These are phyloP conservation scores for Aureobasidium lini DNA, from an alignment of 2,329 filamentous ascomycete species.

Conservation along the genomic window DNA sequence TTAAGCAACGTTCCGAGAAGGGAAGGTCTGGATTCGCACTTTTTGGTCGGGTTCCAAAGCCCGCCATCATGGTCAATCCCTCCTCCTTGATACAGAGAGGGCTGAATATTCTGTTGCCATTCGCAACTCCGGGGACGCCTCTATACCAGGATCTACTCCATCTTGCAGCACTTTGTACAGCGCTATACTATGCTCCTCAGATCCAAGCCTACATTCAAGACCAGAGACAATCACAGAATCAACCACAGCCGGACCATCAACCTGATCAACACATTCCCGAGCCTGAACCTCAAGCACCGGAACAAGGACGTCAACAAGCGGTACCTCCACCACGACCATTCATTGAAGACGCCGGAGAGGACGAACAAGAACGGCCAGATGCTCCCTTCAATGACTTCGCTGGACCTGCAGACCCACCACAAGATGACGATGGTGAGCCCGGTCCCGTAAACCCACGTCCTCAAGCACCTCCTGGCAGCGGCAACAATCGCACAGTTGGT, in stretches of 20 bases:
- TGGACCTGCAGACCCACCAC: neutral
- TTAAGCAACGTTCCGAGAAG: too few species aligned
- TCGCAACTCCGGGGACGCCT: conserved; percentile 40
- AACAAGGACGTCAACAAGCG: neutral
- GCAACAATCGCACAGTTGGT: conserved; percentile 29
- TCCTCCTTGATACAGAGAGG: neutral
- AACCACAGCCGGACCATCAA: conserved; percentile 3
- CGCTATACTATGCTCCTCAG: conserved; percentile 41
- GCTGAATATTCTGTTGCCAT: conserved; percentile 40
- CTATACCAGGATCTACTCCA: conserved; percentile 41
- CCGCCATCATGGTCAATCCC: neutral
- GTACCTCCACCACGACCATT: neutral
- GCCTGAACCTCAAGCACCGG: neutral
- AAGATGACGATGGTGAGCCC: conserved; percentile 19
- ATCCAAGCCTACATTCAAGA: conserved; percentile 32
- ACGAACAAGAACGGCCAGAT: conserved; percentile 9
- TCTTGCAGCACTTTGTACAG: conserved; percentile 35
- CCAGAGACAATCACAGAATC: neutral
- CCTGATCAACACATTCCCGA: conserved; percentile 5
- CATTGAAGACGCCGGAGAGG: conserved; percentile 13
- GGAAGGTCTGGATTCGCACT: neutral
- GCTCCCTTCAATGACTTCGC: neutral
- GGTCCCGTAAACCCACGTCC: conserved; percentile 28
- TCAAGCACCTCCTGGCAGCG: conserved; percentile 9
- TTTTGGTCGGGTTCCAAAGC: neutral